phyloP scores from a whole-genome alignment of 208 protist species.

The Acanthamoeba culbertsoni region DNA sequence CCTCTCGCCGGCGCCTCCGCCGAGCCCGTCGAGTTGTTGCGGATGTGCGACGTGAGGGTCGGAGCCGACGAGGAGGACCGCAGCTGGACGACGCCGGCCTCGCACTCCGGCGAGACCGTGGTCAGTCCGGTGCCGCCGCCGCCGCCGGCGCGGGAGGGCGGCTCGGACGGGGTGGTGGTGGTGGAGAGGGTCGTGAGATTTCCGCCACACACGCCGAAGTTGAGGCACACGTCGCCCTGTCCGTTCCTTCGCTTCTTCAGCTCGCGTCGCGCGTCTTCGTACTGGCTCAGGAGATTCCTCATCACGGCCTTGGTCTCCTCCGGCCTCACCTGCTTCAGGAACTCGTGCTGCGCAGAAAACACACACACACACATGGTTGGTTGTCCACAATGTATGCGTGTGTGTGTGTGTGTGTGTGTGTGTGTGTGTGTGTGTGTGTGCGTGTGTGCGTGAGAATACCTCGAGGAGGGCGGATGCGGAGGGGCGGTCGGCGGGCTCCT shows the following conservation, averaged over 20 bases:
- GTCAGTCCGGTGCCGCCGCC: neutral
- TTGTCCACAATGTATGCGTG: too few relatives aligned
- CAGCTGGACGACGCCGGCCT: neutral
- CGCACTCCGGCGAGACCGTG: neutral
- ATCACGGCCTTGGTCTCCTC: neutral
- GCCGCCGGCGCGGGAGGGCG: neutral
- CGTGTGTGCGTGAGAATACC: neutral
- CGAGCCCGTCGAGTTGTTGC: neutral
- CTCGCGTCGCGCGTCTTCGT: neutral
- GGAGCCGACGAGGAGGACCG: neutral
- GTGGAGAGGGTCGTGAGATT: neutral
- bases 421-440: too few relatives aligned
- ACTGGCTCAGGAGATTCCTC: neutral
- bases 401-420: too few relatives aligned
- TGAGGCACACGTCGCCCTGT: neutral
- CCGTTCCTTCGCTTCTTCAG: neutral
- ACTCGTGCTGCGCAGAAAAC: neutral
- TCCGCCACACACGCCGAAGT: neutral
- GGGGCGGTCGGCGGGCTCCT: conserved; percentile 66
- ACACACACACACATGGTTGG: too few relatives aligned
- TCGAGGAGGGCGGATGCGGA: conserved; percentile 58
- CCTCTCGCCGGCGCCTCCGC: neutral
- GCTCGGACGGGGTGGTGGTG: neutral
- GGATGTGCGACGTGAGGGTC: neutral
- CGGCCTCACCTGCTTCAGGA: neutral